These are phyloP conservation scores for Poronia punctata DNA, from an alignment of 495 filamentous ascomycete species.

Conservation along the genomic window DNA sequence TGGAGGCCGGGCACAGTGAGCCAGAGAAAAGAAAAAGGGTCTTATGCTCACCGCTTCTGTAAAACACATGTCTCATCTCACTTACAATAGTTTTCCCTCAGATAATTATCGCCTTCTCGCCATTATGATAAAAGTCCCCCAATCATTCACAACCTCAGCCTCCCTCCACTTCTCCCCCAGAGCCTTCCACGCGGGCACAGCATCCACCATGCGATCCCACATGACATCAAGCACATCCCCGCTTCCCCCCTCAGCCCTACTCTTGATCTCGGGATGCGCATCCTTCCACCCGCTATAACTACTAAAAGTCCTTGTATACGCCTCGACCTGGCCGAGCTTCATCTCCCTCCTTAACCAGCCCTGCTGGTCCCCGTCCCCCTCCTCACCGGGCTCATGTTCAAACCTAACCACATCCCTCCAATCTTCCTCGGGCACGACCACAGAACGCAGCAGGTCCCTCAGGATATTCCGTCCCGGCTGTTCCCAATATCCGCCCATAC, in stretches of 20 bases:
- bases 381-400: conserved; percentile 49
- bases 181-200: conserved; percentile 43
- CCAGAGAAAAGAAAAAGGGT: too few relatives aligned
- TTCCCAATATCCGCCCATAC: conserved; percentile 54
- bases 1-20: too few relatives aligned
- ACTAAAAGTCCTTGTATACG: conserved; percentile 52
- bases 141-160: conserved; percentile 42
- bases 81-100: too few relatives aligned
- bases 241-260: conserved; percentile 39
- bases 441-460: conserved; percentile 36
- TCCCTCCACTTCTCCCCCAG: conserved; percentile 42
- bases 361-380: conserved; percentile 34
- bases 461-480: conserved; percentile 52
- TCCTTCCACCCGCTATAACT: conserved; percentile 48
- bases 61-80: too few relatives aligned
- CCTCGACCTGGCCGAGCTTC: conserved; percentile 48
- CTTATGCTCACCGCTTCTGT: too few relatives aligned
- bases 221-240: conserved; percentile 51
- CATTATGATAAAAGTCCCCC: conserved; percentile 51
- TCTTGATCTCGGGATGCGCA: conserved; percentile 36
- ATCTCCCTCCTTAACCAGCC: conserved; percentile 46
- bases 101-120: conserved; percentile 37
- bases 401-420: conserved; percentile 47
- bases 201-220: conserved; percentile 45
- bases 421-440: conserved; percentile 41